These are phyloP conservation scores for Cairneyella variabilis DNA, from an alignment of 495 filamentous ascomycete genomes.

Conservation along the genomic window DNA sequence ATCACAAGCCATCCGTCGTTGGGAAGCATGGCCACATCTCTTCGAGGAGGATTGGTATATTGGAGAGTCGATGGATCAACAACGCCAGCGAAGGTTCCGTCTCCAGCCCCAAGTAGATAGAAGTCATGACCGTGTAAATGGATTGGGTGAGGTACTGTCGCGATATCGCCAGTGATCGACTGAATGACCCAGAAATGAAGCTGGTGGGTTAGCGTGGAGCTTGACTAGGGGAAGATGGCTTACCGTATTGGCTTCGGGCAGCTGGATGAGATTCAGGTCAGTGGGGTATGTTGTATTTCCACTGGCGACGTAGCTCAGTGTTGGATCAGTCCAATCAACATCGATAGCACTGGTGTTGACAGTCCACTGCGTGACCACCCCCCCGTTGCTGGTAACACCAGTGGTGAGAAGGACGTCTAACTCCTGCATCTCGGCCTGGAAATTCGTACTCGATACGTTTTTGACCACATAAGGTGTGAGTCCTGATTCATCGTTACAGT, in stretches of 20 bases:
- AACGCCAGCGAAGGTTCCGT: conserved; percentile 8
- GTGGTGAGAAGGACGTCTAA: background rate
- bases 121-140: conserved; percentile 60
- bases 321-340: conserved; percentile 38
- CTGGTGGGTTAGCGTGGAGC: background rate
- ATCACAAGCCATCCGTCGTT: background rate
- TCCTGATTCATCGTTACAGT: background rate
- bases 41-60: conserved; percentile 45
- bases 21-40: conserved; percentile 46
- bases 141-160: conserved; percentile 34
- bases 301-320: conserved; percentile 32
- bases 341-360: conserved; percentile 32
- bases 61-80: background rate
- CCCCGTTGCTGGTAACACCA: background rate
- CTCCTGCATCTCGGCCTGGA: background rate
- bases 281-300: conserved; percentile 31
- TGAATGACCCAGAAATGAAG: conserved; percentile 43
- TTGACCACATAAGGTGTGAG: background rate
- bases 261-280: conserved; percentile 31
- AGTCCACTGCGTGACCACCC: conserved; percentile 6
- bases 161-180: conserved; percentile 21
- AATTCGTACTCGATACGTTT: background rate
- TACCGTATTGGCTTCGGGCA: conserved; percentile 18
- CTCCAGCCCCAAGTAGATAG: conserved; percentile 43
- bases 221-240: background rate